A percentile compares a stretch with the other conserved stretches of the same genome.
Conservation (phyloP, 768 basidiomycete genomes). For the Lenzites betulinus region DNA sequence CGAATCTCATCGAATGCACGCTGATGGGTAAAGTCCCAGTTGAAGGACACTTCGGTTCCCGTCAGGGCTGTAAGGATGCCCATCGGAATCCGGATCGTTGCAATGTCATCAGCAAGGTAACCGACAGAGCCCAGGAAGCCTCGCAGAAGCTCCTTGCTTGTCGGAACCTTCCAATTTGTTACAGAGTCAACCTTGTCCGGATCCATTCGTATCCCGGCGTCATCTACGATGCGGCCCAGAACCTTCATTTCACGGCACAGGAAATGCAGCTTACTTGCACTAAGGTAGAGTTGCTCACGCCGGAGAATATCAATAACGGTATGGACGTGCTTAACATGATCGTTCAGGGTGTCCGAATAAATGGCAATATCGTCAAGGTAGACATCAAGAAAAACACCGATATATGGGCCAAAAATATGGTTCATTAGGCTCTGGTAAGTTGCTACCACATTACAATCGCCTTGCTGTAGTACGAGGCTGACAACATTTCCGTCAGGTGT, state of each 20-base stretch:
- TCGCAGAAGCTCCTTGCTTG: slow-evolving; percentile 34
- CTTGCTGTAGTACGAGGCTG: slow-evolving; percentile 34
- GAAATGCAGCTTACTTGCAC: slow-evolving; percentile 28
- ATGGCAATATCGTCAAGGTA: slow-evolving; percentile 37
- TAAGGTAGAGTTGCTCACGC: slow-evolving; percentile 23
- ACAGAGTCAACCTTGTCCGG: slow-evolving; percentile 44
- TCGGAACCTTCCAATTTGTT: slow-evolving; percentile 31
- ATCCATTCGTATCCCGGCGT: slow-evolving; percentile 44
- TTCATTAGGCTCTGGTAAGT: slow-evolving; percentile 34
- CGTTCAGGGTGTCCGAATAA: slow-evolving; percentile 30
- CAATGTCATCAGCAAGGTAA: slow-evolving; percentile 39
- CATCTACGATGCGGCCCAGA: slow-evolving; percentile 39
- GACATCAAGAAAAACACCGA: slow-evolving; percentile 34
- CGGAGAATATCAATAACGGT: slow-evolving; percentile 16
- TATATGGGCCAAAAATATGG: slow-evolving; percentile 28
- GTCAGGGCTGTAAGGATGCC: slow-evolving; percentile 31
- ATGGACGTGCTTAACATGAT: slow-evolving; percentile 29
- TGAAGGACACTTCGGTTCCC: slow-evolving; percentile 15
- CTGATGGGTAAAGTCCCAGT: slow-evolving; percentile 34
- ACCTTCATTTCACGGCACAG: slow-evolving; percentile 21
- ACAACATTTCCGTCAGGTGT: slow-evolving; percentile 35
- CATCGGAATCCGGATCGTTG: slow-evolving; percentile 40
- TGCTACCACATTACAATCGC: slow-evolving; percentile 34
- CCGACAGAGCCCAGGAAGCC: slow-evolving; percentile 38
- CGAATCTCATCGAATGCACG: slow-evolving; percentile 35